Percentiles rank a stretch among this genome's conserved stretches.
Conservation (phyloP, 176 grass and related monocot species). For the Echinochloa phyllopogon region DNA sequence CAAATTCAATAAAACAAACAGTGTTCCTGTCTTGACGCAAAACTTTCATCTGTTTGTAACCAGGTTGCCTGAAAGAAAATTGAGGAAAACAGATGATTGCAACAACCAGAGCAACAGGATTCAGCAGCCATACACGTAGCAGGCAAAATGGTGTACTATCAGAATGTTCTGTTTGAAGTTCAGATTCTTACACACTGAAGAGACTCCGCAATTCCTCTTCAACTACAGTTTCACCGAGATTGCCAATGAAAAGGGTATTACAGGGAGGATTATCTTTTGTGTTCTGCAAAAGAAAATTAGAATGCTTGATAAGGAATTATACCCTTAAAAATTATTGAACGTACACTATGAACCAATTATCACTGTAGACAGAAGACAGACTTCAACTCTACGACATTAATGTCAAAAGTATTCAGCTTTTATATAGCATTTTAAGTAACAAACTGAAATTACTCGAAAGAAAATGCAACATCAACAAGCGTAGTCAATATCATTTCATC, state of each 20-base stretch:
- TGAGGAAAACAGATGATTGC: conserved; percentile 25
- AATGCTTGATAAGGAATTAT: conserved; percentile 9
- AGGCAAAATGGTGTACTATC: conserved; percentile 4
- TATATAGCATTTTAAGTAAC: conserved; percentile 1
- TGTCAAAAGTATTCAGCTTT: neutral
- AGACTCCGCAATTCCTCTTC: conserved; percentile 92
- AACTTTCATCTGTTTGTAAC: conserved; percentile 98
- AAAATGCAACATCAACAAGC: neutral
- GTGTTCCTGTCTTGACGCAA: conserved; percentile 97
- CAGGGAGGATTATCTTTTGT: conserved; percentile 99
- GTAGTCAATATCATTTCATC: neutral
- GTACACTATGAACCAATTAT: neutral
- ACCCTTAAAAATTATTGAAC: conserved; percentile 17
- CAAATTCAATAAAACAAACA: conserved; percentile 99
- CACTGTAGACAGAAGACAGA: neutral
- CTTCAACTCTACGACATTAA: neutral
- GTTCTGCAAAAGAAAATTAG: conserved; percentile 70
- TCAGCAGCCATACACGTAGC: neutral
- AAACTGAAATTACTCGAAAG: neutral
- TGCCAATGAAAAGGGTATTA: conserved; percentile 98
- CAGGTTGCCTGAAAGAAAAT: conserved; percentile 76
- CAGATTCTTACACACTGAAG: conserved; percentile 80
- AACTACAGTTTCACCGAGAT: conserved; percentile 97
- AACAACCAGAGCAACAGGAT: neutral
- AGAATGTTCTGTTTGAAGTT: conserved; percentile 8